Conservation (phyloP, 495 filamentous ascomycete genomes). For the Aspergillus leporis region DNA sequence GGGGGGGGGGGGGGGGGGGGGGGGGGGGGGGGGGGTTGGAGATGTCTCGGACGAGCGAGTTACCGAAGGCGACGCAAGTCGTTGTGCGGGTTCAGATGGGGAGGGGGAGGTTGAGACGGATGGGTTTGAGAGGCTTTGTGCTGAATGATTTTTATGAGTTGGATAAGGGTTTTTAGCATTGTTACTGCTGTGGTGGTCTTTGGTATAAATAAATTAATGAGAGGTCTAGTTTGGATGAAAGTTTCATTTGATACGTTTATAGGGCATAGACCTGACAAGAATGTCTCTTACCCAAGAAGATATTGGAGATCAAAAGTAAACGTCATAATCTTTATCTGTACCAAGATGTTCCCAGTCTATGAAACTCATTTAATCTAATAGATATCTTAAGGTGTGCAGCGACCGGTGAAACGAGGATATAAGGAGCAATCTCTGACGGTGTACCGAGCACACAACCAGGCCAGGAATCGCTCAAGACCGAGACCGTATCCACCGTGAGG, state of each 20-base stretch:
- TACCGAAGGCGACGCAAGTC: constrained; percentile 5
- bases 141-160: neutral
- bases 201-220: no score
- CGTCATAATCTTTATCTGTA: neutral
- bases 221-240: no score
- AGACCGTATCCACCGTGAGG: constrained; percentile 96
- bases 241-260: no score
- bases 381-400: constrained; percentile 76
- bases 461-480: constrained; percentile 92
- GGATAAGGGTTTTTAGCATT: neutral
- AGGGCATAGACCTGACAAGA: neutral
- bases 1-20: no score
- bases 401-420: constrained; percentile 91
- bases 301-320: neutral
- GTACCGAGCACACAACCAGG: constrained; percentile 91
- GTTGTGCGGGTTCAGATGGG: neutral
- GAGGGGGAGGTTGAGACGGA: neutral
- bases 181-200: neutral
- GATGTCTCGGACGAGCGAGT: neutral
- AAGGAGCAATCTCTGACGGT: constrained; percentile 87
- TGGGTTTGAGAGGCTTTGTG: neutral
- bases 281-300: neutral
- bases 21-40: neutral
- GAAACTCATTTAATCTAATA: constrained; percentile 5
- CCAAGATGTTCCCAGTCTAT: constrained; percentile 7